Conservation (phyloP, 2,329 filamentous ascomycete species). For the Epichloe sibirici region DNA sequence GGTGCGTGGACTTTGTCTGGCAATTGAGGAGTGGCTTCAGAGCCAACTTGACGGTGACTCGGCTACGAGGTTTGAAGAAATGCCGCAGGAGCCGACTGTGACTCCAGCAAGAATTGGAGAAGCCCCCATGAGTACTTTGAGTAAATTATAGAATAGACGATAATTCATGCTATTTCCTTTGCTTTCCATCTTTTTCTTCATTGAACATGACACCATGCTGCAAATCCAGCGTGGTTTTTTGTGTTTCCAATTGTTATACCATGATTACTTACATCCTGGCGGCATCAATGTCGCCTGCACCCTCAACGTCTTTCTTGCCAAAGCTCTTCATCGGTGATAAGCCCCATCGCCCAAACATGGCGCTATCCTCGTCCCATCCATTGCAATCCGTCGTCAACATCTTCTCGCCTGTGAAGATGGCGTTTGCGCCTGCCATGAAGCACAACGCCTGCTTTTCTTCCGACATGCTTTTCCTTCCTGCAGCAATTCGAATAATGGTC, state of each 20-base stretch:
- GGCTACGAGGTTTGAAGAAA: too few relatives aligned
- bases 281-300: conserved; percentile 9
- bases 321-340: conserved; percentile 61
- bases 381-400: conserved; percentile 90
- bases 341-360: conserved; percentile 75
- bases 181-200: background rate
- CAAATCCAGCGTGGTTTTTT: too few relatives aligned
- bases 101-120: background rate
- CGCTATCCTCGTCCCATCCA: conserved; percentile 79
- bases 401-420: conserved; percentile 92
- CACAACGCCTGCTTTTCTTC: conserved; percentile 85
- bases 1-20: conserved; percentile 38
- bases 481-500: conserved; percentile 78
- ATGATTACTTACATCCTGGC: background rate
- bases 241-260: too few relatives aligned
- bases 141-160: conserved; percentile 4
- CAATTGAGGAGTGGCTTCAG: conserved; percentile 35
- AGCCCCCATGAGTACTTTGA: background rate
- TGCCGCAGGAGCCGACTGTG: background rate
- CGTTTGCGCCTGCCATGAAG: conserved; percentile 84
- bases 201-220: background rate
- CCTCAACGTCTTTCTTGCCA: conserved; percentile 19
- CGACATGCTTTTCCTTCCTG: conserved; percentile 69
- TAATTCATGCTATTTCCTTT: too few relatives aligned
- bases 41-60: background rate